Conservation (phyloP, 163 green algal genomes). For the Prototheca cutis region DNA sequence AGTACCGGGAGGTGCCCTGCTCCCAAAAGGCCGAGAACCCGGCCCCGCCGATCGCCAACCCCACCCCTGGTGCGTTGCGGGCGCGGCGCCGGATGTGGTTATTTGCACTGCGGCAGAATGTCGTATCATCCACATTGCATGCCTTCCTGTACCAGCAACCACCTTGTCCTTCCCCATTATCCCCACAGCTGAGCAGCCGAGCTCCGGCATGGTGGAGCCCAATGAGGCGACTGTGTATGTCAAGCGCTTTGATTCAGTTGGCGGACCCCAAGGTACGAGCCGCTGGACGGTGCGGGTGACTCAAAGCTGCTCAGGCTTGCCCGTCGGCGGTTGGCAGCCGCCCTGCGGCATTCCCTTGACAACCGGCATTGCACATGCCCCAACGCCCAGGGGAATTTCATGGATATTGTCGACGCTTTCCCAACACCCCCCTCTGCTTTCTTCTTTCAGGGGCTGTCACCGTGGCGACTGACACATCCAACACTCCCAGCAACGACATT, state of each 20-base stretch:
- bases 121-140: no score
- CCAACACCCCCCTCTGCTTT: no score
- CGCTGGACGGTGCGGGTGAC: no score
- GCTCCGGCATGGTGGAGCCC: background rate
- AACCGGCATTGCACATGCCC: no score
- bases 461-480: background rate
- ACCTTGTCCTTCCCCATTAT: conserved; percentile 6
- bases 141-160: no score
- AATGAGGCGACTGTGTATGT: background rate
- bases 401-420: no score
- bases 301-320: no score
- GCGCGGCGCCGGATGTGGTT: no score
- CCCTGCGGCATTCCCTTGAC: no score
- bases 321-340: no score
- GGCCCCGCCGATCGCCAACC: conserved; percentile 3
- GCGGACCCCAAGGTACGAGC: conserved; percentile 1
- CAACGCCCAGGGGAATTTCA: no score
- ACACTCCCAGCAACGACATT: background rate
- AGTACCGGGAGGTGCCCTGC: conserved; percentile 41
- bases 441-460: conserved; percentile 1
- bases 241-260: conserved; percentile 1
- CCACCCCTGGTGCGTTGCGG: conserved; percentile 3
- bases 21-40: conserved; percentile 11
- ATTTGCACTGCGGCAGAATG: no score
- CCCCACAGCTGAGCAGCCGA: background rate